Evolutionary conservation across 179 eudicot species (phyloP), one percentile per base, ranked within the genome.

Genomic region (Corrigiola litoralis): DNA sequence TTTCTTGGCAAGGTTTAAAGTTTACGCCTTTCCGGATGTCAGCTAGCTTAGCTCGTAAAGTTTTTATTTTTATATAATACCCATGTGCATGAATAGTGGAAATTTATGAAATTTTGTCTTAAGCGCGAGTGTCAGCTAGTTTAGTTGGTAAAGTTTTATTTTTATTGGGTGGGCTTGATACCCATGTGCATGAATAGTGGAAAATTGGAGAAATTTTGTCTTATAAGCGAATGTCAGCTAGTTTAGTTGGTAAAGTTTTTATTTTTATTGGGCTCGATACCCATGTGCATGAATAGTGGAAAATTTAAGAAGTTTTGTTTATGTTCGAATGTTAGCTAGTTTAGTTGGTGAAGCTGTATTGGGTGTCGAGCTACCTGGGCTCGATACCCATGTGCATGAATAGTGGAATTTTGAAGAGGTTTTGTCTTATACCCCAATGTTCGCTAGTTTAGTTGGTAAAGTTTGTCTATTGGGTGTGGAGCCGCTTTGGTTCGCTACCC

Each of bases 1-100:
- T 94, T 94, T 71, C 9, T 56, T 14, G 97, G 87, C 40, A 90
- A 94, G 95, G 98, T 85, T 37, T 61, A 17, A 3, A 16, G 1
- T n/a, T 47, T 54, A 17, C 14, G 17, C 10, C 37, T 61, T 41
- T 25, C n/a, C 7, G 57, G 6, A n/a, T 32, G 20, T 61, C 16
- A 60, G 16, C 37, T 41, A 28, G 64, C 4, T 60, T 60, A 41
- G 36, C 23, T 25, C 34, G 50, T 60, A 40, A 60, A 38, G 49
- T 42, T 60, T 3, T 9, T 21, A n/a, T n/a, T n/a, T n/a, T n/a
- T n/a, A n/a, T n/a, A n/a, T 6, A 38, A 38, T 9, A 38, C 44
- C 44, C 10, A 6, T 9, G 10, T 38, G 3, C 1, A 38, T 38
- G 44, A 12, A 38, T 6, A 3, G 44, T 6, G 14, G n/a, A n/a